phyloP scores from a whole-genome alignment of 1,284 basidiomycete genomes.

The Abortiporus biennis region DNA sequence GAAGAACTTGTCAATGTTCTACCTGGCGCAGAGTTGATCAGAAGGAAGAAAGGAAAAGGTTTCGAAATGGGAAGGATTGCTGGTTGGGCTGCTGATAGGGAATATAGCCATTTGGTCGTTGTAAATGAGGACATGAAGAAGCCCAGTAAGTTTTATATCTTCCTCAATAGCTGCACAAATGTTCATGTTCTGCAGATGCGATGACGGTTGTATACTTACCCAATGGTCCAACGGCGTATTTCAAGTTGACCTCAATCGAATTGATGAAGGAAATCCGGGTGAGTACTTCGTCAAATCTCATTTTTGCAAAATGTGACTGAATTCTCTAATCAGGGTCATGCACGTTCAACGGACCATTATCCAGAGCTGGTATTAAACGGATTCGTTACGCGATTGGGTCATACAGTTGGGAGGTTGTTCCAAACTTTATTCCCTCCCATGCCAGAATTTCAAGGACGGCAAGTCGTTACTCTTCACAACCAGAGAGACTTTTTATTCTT shows the following conservation, averaged over 20 bases:
- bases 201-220: constrained; percentile 92
- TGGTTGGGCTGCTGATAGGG: constrained; percentile 87
- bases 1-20: constrained; percentile 90
- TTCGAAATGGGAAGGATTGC: constrained; percentile 94
- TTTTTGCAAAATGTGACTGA: background rate
- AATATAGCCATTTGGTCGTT: constrained; percentile 85
- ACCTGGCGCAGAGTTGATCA: constrained; percentile 92
- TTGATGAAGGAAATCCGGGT: constrained; percentile 85
- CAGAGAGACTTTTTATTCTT: constrained; percentile 99
- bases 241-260: constrained; percentile 88
- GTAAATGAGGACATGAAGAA: constrained; percentile 94
- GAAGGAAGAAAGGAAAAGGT: constrained; percentile 86
- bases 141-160: constrained; percentile 62
- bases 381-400: constrained; percentile 92
- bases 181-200: constrained; percentile 54
- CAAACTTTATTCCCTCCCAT: constrained; percentile 94
- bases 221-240: constrained; percentile 91
- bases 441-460: constrained; percentile 93
- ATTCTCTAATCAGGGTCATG: constrained; percentile 68
- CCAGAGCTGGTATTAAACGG: constrained; percentile 96
- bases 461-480: constrained; percentile 97
- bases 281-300: constrained; percentile 21
- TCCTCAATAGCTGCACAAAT: background rate
- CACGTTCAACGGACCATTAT: constrained; percentile 86
- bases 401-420: constrained; percentile 90